Base-by-base conservation (phyloP, 2,329 filamentous ascomycete genomes). In the Thielaviopsis populi region DNA sequence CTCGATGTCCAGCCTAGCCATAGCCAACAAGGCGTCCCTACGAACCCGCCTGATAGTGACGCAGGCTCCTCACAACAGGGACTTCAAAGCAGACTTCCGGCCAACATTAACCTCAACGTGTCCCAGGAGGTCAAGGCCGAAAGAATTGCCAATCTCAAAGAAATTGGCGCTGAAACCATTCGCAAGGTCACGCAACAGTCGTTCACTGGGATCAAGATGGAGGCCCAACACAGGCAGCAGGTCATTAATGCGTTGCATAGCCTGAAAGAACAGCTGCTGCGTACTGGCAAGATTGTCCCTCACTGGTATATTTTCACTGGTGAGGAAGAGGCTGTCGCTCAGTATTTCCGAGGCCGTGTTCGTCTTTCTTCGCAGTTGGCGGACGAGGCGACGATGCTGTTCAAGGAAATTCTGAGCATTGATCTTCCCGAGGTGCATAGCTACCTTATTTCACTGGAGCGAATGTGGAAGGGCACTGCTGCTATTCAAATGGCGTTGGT, bases 321-420 rank as follows among this genome's bases (percentile, higher is more conserved):
- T 15, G 58, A 60, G 15, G 58, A 60, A 22, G 24, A 60, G 17
- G 15, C 27, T 43, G 27, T 43, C 3, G 1, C 33, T n/a, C 58
- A 43, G 40, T 60, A 43, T n/a, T 30, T 60, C 58, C 41, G 58
- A n/a, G 41, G 41, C 15, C 42, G 22, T 46, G 22, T 2, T 43
- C 58, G 41, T 4, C 37, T 60, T 15, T 37, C 2, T 30, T 24
- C 40, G 7, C 58, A 60, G 22, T 27, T 27, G 13, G 30, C 30
- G 17, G 58, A 60, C 13, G 19, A 27, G 24, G 11, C 22, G 41
- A 30, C 7, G 3, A 60, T 27, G 42, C 7, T 11, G 15, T 37
- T 54, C 8, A 64, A 64, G 22, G 22, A 33, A 40, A 37, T 5
- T 10, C 17, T 64, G 2, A 64, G 27, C n/a, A 60, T 64, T 19